Conservation (phyloP, 345 rosid species). For the Aquilaria yunnanensis region DNA sequence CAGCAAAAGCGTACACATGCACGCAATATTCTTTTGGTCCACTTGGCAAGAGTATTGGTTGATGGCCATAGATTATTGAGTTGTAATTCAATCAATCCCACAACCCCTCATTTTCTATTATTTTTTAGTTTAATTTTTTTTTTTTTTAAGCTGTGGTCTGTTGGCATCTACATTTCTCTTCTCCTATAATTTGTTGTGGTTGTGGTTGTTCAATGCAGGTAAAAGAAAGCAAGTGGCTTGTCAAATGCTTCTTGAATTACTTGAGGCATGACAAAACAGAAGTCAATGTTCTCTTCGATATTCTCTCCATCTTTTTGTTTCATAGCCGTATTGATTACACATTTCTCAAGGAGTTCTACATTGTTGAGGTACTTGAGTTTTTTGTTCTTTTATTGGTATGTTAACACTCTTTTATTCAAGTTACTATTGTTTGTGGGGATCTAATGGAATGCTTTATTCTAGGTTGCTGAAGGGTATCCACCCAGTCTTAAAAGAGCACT, state of each 20-base stretch:
- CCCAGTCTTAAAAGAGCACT: slow-evolving; percentile 79
- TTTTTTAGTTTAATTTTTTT: too few species aligned
- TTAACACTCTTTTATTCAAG: neutral
- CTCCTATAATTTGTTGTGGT: too few species aligned
- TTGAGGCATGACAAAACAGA: slow-evolving; percentile 74
- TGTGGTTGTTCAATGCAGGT: slow-evolving; percentile 41
- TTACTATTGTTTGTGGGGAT: neutral
- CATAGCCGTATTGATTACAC: slow-evolving; percentile 96
- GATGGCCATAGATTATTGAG: too few species aligned
- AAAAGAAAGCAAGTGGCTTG: slow-evolving; percentile 99
- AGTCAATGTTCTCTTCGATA: slow-evolving; percentile 88
- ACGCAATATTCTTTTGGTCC: too few species aligned
- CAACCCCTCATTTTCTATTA: too few species aligned
- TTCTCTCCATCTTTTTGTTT: slow-evolving; percentile 83
- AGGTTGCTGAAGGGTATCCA: slow-evolving; percentile 96
- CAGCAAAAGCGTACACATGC: too few species aligned
- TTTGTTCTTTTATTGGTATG: neutral
- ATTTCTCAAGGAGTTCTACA: slow-evolving; percentile 94
- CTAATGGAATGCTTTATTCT: slow-evolving; percentile 7
- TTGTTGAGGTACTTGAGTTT: slow-evolving; percentile 68
- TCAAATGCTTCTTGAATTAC: slow-evolving; percentile 93
- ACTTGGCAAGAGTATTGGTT: too few species aligned
- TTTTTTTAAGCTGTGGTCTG: too few species aligned
- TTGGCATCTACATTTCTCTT: too few species aligned
- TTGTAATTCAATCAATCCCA: too few species aligned